Evolutionary conservation across 2,329 filamentous ascomycete species (phyloP).

Genomic region (Fusarium anguioides): DNA sequence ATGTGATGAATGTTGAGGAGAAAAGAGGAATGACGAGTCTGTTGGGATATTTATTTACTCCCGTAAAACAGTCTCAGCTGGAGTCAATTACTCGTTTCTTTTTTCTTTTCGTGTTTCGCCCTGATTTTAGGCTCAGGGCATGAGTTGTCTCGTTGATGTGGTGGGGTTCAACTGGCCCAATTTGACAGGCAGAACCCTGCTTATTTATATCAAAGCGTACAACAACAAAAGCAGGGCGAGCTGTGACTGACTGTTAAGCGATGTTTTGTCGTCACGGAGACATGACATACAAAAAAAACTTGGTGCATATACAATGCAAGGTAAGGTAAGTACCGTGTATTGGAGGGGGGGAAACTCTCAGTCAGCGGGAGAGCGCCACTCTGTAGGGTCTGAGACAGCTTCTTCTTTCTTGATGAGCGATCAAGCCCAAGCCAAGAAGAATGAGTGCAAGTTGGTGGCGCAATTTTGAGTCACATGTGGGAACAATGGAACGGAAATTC

Average conservation of each 20-base stretch:
- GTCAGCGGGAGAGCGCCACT: slow-evolving; percentile 33
- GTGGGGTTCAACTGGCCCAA: slow-evolving; percentile 34
- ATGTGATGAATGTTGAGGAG: neutral
- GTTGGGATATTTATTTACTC: slow-evolving; percentile 16
- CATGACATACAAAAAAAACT: too few relatives aligned
- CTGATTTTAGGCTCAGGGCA: slow-evolving; percentile 29
- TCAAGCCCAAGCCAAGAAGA: neutral
- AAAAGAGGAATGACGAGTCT: neutral
- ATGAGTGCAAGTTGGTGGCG: slow-evolving; percentile 3
- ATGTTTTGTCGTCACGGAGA: too few relatives aligned
- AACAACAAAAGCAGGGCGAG: neutral
- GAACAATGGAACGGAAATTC: neutral
- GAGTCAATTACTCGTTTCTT: neutral
- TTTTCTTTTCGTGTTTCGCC: slow-evolving; percentile 7
- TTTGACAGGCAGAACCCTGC: slow-evolving; percentile 34
- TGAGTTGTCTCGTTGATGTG: slow-evolving; percentile 42
- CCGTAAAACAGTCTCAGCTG: neutral
- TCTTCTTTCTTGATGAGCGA: too few relatives aligned
- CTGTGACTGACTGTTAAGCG: too few relatives aligned
- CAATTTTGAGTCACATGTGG: slow-evolving; percentile 34
- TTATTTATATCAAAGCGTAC: slow-evolving; percentile 18
- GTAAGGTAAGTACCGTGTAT: too few relatives aligned
- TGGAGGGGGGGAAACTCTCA: slow-evolving; percentile 8
- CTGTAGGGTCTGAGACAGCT: slow-evolving; percentile 13
- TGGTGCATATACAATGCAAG: too few relatives aligned